Base-by-base conservation (phyloP, 2,329 filamentous ascomycete species). In the Aspergillus hiratsukae region DNA sequence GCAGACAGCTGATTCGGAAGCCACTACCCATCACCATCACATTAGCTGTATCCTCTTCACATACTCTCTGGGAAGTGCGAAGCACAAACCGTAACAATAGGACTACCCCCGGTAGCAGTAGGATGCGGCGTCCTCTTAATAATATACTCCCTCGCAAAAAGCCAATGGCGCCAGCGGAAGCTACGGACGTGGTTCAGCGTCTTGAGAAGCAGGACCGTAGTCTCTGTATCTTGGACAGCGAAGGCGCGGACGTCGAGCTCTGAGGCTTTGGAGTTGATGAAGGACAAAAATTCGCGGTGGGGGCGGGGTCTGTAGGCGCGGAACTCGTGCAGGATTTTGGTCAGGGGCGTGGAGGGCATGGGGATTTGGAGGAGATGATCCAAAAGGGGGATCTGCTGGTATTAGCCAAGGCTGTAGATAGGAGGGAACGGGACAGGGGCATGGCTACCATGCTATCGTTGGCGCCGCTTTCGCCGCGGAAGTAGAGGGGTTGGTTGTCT, bases 401-500 rank as follows among this genome's bases (percentile, higher is more conserved):
- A n/a, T n/a, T n/a, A n/a, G n/a, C n/a, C n/a, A n/a, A n/a, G n/a
- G n/a, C n/a, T n/a, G n/a, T n/a, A n/a, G n/a, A n/a, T n/a, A n/a
- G n/a, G n/a, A n/a, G n/a, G n/a, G n/a, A n/a, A n/a, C n/a, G n/a
- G n/a, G n/a, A n/a, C n/a, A n/a, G n/a, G n/a, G n/a, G n/a, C n/a
- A n/a, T n/a, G n/a, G n/a, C n/a, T 73, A 85, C 83, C 81, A 97
- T 97, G 76, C 87, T 89, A 77, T 97, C 93, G 71, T 97, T 97
- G 63, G 93, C 93, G 46, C 93, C 93, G 51, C 87, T 91, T 77
- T 97, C 93, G 64, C 93, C 93, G 31, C 93, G 87, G 83, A 97
- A 97, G 55, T 83, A 87, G 72, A 91, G 77, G 3, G 89, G 88
- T 69, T 89, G 79, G 62, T 75, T 71, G 58, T 88, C 85, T 62